phyloP scores from a whole-genome alignment of 805 yeast species.

The Hermanozyma aechmeae region DNA sequence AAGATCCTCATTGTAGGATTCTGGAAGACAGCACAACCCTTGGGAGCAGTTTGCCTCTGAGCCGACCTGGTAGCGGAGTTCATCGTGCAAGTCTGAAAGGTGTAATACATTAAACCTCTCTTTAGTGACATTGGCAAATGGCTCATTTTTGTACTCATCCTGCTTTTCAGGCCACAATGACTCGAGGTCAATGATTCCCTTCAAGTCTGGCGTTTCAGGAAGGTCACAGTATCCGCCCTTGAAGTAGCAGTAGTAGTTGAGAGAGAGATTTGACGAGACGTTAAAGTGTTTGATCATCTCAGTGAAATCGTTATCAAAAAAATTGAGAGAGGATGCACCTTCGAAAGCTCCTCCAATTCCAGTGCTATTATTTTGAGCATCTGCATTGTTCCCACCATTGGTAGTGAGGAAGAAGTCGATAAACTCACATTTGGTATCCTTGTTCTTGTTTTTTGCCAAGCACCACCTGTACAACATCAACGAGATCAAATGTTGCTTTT shows the following conservation, averaged over 20 bases:
- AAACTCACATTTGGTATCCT: constrained; percentile 23
- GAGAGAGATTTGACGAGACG: constrained; percentile 24
- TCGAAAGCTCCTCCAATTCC: constrained; percentile 11
- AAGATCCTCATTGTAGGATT: constrained; percentile 27
- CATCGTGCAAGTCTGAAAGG: constrained; percentile 57
- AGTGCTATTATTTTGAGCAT: too few relatives aligned
- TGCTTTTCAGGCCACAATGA: constrained; percentile 30
- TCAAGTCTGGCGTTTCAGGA: neutral
- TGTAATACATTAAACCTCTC: constrained; percentile 54
- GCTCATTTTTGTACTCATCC: constrained; percentile 15
- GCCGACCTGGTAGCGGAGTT: constrained; percentile 44
- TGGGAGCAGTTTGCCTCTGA: constrained; percentile 49
- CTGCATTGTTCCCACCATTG: constrained; percentile 13
- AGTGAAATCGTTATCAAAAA: constrained; percentile 30
- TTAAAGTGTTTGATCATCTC: constrained; percentile 28
- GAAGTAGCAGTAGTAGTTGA: constrained; percentile 9
- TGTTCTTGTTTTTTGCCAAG: constrained; percentile 16
- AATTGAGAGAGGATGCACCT: constrained; percentile 18
- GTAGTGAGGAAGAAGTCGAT: constrained; percentile 31
- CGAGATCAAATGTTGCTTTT: constrained; percentile 24
- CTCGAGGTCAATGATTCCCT: constrained; percentile 14
- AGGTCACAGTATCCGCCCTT: neutral
- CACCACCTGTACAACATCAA: constrained; percentile 29
- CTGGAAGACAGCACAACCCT: constrained; percentile 54
- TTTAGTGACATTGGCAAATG: constrained; percentile 18